Base-by-base conservation (phyloP, 2,329 filamentous ascomycete genomes). In the Biscogniauxia sp. region DNA sequence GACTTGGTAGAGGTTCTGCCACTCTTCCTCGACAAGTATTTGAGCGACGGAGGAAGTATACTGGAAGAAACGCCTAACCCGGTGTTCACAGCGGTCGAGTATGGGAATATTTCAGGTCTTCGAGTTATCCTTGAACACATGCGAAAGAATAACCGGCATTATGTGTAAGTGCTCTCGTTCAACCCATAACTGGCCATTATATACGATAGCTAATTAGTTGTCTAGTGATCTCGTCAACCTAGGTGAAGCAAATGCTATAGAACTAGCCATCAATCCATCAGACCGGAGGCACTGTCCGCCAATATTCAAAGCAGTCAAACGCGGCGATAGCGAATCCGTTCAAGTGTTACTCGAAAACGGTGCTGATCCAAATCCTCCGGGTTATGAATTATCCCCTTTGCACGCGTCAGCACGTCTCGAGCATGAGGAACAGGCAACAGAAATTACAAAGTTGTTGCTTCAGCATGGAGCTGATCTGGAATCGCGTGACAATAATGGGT, bases 81-180 rank as follows among this genome's bases (percentile, higher is more conserved):
- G n/a, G 51, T 57, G 11, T 6, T 7, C 28, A 28, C 19, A 7
- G 54, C 54, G 15, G 41, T 51, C 25, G 1, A 1, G 1, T 6
- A 45, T n/a, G 11, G 51, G 5, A 57, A 60, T 37, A 20, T 8
- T 5, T 25, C 51, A n/a, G 58, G 58, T 8, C 55, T 60, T 26
- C 54, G 7, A n/a, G 41, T 57, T 25, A 25, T 60, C 8, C 20
- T 60, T 19, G 55, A 28, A 52, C 55, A 60, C 13, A 19, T 60
- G 9, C 25, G 20, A 5, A 15, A 57, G 15, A 57, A 60, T 23
- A 15, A 41, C n/a, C 1, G 15, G 9, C 55, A 57, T 20, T 60
- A 60, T 25, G 13, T 25, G 58, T 60, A 26, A 51, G 58, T 57
- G 19, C 25, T 55, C 15, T 13, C 11, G 1, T 17, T 23, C 7